phyloP scores from a whole-genome alignment of 2,329 filamentous ascomycete genomes.

The Ophiostoma novo-ulmi region DNA sequence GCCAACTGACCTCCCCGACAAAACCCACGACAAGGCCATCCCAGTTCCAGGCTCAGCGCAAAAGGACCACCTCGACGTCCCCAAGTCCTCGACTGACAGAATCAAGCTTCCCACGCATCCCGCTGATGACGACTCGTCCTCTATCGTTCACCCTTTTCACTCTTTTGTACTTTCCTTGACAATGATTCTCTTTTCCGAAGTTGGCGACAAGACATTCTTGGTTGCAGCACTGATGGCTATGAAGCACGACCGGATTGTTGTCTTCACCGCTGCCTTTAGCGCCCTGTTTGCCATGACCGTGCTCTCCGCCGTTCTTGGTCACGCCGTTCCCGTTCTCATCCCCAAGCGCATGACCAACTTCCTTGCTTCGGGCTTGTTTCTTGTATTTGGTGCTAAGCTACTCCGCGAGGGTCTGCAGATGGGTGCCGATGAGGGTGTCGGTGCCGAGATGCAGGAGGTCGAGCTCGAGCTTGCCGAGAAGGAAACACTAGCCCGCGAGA shows the following conservation, averaged over 20 bases:
- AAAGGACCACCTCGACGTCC: constrained; percentile 57
- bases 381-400: constrained; percentile 81
- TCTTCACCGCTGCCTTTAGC: constrained; percentile 91
- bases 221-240: constrained; percentile 98
- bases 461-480: constrained; percentile 92
- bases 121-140: constrained; percentile 39
- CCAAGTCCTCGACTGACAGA: constrained; percentile 35
- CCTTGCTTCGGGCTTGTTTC: constrained; percentile 76
- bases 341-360: constrained; percentile 89
- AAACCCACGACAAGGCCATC: constrained; percentile 67
- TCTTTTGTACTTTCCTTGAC: constrained; percentile 88
- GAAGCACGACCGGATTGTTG: constrained; percentile 89
- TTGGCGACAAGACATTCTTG: constrained; percentile 97
- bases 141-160: constrained; percentile 72
- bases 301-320: constrained; percentile 84
- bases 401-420: constrained; percentile 83
- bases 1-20: constrained; percentile 73
- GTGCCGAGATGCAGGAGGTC: constrained; percentile 97
- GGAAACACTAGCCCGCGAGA: constrained; percentile 66
- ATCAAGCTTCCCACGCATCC: constrained; percentile 20
- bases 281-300: constrained; percentile 93
- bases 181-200: constrained; percentile 96
- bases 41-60: constrained; percentile 62
- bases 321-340: constrained; percentile 83
- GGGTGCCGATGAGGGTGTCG: constrained; percentile 82